Conservation (phyloP, 2,329 filamentous ascomycete species). For the Aspergillus novofumigatus region DNA sequence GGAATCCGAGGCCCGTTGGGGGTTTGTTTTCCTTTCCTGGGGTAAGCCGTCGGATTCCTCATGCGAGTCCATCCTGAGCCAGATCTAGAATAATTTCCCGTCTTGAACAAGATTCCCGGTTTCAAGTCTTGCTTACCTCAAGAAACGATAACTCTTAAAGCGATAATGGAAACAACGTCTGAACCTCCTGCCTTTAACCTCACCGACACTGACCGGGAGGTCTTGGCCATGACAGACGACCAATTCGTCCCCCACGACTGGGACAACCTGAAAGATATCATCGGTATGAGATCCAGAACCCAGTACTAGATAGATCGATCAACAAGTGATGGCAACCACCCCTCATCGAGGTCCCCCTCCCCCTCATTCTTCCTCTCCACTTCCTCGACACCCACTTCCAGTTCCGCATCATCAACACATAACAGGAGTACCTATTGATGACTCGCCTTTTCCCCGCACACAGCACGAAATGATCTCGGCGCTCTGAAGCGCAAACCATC, state of each 20-base stretch:
- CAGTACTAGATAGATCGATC: not conserved
- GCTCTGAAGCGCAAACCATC: constrained; percentile 57
- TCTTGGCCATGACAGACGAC: constrained; percentile 50
- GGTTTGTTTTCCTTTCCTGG: constrained; percentile 6
- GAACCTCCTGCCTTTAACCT: constrained; percentile 42
- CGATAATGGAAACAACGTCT: not conserved
- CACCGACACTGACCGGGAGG: constrained; percentile 46
- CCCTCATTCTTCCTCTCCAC: constrained; percentile 2
- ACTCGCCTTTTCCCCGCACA: constrained; percentile 5
- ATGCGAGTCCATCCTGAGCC: not conserved
- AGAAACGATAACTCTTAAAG: not conserved
- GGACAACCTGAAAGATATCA: constrained; percentile 50
- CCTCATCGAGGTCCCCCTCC: not conserved
- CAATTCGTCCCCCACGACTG: constrained; percentile 51
- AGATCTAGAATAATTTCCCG: constrained; percentile 3
- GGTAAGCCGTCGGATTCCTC: constrained; percentile 10
- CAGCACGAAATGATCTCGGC: constrained; percentile 51
- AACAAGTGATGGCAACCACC: not conserved
- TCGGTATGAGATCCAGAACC: constrained; percentile 38
- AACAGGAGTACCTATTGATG: not conserved
- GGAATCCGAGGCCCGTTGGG: constrained; percentile 4
- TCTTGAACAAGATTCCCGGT: constrained; percentile 15
- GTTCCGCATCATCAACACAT: not conserved
- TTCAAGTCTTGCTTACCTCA: not conserved
- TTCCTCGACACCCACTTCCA: not conserved